Conservation (phyloP, 331 rosid species). For the Pyracantha coccinea region DNA sequence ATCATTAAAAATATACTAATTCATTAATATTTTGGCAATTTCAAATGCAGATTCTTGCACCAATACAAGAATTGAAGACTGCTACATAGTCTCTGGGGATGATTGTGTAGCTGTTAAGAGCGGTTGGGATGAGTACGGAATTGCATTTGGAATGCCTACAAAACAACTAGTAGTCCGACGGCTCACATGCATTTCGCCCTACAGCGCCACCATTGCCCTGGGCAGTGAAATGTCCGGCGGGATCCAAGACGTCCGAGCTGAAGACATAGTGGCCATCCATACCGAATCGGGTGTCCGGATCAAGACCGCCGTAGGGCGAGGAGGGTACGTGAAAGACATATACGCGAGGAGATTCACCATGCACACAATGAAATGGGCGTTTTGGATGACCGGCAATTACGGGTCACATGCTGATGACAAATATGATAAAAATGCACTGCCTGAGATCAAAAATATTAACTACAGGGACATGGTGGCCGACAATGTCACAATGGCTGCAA, state of each 20-base stretch:
- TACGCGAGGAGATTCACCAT: constrained; percentile 32
- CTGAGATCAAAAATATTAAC: constrained; percentile 35
- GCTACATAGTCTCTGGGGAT: constrained; percentile 50
- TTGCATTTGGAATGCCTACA: constrained; percentile 40
- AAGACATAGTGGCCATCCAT: constrained; percentile 35
- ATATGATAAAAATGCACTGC: constrained; percentile 35
- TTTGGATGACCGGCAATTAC: constrained; percentile 39
- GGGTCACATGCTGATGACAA: constrained; percentile 40
- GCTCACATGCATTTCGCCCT: constrained; percentile 47
- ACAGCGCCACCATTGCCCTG: constrained; percentile 43
- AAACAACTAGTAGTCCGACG: constrained; percentile 39
- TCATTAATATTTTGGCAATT: neutral
- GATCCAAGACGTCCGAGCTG: constrained; percentile 41
- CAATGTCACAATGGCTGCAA: constrained; percentile 39
- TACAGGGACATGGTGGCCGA: constrained; percentile 44
- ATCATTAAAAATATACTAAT: neutral
- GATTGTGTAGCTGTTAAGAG: constrained; percentile 61
- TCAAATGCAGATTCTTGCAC: constrained; percentile 43
- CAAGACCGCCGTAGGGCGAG: constrained; percentile 49
- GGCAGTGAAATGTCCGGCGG: constrained; percentile 64
- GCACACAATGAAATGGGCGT: constrained; percentile 56
- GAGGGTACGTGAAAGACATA: constrained; percentile 44
- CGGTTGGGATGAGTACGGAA: constrained; percentile 64
- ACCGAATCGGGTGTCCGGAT: constrained; percentile 48
- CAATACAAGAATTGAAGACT: constrained; percentile 45